phyloP scores from a whole-genome alignment of 2,329 filamentous ascomycete species.

The Botrytis pseudocinerea region DNA sequence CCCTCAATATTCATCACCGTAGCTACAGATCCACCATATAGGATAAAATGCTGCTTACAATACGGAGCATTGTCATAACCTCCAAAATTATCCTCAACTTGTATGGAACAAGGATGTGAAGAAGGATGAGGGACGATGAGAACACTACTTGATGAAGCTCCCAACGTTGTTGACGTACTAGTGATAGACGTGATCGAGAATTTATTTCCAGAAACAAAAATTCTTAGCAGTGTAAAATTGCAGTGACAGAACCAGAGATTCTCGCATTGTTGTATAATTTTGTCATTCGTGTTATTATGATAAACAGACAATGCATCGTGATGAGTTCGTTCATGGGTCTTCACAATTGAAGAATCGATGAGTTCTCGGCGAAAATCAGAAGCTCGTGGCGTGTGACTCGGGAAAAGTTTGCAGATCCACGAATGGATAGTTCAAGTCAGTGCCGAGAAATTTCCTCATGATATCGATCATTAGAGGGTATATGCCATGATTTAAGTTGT shows the following conservation, averaged over 20 bases:
- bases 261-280: neutral
- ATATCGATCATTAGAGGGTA: neutral
- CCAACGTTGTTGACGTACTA: neutral
- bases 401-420: neutral
- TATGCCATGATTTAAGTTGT: neutral
- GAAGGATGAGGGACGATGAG: fast-evolving
- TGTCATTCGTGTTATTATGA: neutral
- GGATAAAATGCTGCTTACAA: neutral
- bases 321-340: neutral
- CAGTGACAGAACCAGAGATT: neutral
- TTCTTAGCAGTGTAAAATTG: neutral
- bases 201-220: neutral
- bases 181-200: neutral
- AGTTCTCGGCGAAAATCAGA: neutral
- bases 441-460: fast-evolving
- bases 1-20: neutral
- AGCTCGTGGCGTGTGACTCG: neutral
- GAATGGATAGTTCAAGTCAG: neutral
- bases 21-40: neutral
- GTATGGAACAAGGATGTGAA: neutral
- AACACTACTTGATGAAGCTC: neutral
- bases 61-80: neutral
- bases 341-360: neutral
- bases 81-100: neutral
- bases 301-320: neutral